Percentiles rank a stretch among this genome's conserved stretches.
These are phyloP conservation scores for Annulohypoxylon maeteangense DNA, from an alignment of 495 filamentous ascomycete genomes.

Conservation along the genomic window DNA sequence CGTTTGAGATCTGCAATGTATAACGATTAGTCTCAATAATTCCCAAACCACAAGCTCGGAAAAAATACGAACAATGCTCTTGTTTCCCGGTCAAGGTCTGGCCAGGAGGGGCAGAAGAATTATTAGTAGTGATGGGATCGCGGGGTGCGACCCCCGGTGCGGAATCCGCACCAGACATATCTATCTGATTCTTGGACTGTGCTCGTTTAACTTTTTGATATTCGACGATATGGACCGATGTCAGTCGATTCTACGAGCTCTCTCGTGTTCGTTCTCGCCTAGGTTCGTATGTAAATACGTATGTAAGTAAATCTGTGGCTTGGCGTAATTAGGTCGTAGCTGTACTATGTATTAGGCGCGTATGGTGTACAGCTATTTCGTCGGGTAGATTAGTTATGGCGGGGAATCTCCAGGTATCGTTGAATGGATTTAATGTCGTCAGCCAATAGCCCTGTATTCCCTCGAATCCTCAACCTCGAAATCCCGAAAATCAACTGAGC, in stretches of 20 bases:
- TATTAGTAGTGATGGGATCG: conserved; percentile 20
- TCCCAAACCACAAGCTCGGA: neutral
- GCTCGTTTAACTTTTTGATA: neutral
- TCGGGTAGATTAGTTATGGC: conserved; percentile 18
- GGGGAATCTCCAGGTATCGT: conserved; percentile 20
- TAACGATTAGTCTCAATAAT: conserved; percentile 42
- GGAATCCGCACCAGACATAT: conserved; percentile 42
- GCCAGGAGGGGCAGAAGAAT: conserved; percentile 37
- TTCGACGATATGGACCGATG: neutral
- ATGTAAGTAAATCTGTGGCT: neutral
- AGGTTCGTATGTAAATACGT: neutral
- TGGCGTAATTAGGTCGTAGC: neutral
- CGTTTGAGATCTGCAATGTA: conserved; percentile 84
- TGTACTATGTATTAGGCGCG: conserved; percentile 10
- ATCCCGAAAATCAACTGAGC: neutral
- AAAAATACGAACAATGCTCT: conserved; percentile 82
- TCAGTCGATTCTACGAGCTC: neutral
- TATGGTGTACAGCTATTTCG: conserved; percentile 1
- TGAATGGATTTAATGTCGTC: conserved; percentile 21
- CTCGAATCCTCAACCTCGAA: conserved; percentile 1
- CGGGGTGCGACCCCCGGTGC: conserved; percentile 39
- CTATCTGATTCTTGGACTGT: conserved; percentile 26
- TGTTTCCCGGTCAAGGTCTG: conserved; percentile 87
- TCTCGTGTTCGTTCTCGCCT: conserved; percentile 4
- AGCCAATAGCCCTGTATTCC: conserved; percentile 24